Base-by-base conservation (phyloP, 1,139 yeast genomes). In the Candida sanyaensis region DNA sequence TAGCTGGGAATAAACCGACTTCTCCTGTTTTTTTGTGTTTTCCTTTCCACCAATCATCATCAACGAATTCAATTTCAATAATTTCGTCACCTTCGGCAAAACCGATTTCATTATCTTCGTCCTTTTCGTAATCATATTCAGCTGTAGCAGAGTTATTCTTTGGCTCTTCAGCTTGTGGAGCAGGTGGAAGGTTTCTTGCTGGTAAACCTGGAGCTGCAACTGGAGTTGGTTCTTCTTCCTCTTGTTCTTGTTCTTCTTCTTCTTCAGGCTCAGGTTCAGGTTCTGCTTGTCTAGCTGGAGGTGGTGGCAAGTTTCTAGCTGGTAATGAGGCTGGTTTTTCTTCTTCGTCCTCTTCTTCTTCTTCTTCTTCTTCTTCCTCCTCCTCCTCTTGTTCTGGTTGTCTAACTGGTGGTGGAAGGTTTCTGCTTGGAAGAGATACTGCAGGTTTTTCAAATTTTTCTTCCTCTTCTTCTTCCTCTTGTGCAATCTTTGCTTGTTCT, bases 21-120 rank as follows among this genome's bases (percentile, higher is more conserved):
- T 76, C 81, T 36, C 86, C 87, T 17, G 86, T 80, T 40, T 63
- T 66, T 6, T 79, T 58, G 62, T 86, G 84, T 52, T 74, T 77
- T 36, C 95, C 96, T 26, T 81, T 69, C 95, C 95, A 88, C 96
- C 96, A 88, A 55, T 86, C 91, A 43, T 82, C 87, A 60, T 86
- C 92, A 9, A 83, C 80, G 59, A 83, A 79, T 50, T 85, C 87
- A 52, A 87, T 82, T 27, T 81, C 81, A n/a, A 77, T 68, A 52
- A 87, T 80, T 45, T 66, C 59, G 54, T 87, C 93, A 46, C 88
- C 90, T 59, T 84, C 92, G 13, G 55, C 72, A 46, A 87, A 80
- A 1, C 76, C 77, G 49, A 87, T 78, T 63, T 87, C 95, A 58
- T 87, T 85, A 50, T 84, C 91, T 61, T 86, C 95, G 53, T 83